These are phyloP conservation scores for Ajuga chamaepitys DNA, from an alignment of 257 asterid genomes.

Conservation along the genomic window DNA sequence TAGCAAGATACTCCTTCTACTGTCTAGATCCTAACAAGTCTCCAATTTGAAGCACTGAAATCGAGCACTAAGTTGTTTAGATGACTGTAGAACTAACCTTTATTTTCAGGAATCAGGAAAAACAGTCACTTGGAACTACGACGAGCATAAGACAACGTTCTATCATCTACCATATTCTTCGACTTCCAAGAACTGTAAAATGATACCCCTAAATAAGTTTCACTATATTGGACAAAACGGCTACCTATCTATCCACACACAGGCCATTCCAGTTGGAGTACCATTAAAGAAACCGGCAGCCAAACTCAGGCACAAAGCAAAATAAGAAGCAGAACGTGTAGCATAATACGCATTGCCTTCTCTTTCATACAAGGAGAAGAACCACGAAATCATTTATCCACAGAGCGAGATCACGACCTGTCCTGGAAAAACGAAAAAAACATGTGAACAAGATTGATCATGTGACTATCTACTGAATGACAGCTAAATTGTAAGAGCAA, in stretches of 20 bases:
- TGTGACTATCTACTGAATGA: conserved; percentile 5
- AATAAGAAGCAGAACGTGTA: conserved; percentile 28
- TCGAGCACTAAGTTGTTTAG: conserved; percentile 1
- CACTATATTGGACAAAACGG: background rate
- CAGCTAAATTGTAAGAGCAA: conserved; percentile 2
- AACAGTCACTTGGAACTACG: background rate
- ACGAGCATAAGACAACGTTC: background rate
- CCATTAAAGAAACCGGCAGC: conserved; percentile 28
- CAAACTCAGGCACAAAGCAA: conserved; percentile 27
- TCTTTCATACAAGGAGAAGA: conserved; percentile 19
- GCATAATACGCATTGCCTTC: conserved; percentile 27
- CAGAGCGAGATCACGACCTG: conserved; percentile 20
- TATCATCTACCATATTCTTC: background rate
- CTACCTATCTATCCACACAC: conserved; percentile 23
- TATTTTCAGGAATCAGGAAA: background rate
- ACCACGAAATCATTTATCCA: conserved; percentile 32
- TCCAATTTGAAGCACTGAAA: conserved; percentile 8
- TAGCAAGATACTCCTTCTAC: background rate
- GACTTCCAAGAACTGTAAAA: background rate
- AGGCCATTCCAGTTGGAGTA: conserved; percentile 17
- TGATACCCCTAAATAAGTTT: conserved; percentile 8
- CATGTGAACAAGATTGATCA: background rate
- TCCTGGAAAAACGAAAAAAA: conserved; percentile 12
- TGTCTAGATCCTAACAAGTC: conserved; percentile 2
- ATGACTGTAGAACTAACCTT: background rate